These are phyloP conservation scores for Verticillium isaacii DNA, from an alignment of 2,329 filamentous ascomycete genomes.

Conservation along the genomic window DNA sequence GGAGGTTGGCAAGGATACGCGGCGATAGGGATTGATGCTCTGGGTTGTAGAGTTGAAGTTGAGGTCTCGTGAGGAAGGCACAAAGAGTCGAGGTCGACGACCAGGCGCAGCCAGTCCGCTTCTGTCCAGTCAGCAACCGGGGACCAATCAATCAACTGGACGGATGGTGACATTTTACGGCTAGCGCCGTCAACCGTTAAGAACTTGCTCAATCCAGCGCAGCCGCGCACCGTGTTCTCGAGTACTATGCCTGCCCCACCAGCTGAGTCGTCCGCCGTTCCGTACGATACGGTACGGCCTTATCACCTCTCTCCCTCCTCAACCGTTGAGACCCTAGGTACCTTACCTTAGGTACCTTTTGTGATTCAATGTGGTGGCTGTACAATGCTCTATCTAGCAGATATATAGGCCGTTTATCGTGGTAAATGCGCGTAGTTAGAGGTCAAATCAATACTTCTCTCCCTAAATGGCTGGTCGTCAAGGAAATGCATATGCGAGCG, in stretches of 20 bases:
- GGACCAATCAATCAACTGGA: background rate
- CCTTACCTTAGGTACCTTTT: too few species aligned
- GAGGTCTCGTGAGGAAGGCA: background rate
- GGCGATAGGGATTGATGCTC: background rate
- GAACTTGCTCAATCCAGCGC: background rate
- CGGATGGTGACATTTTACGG: background rate
- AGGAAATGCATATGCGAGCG: too few species aligned
- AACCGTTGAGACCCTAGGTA: too few species aligned
- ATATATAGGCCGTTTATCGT: too few species aligned
- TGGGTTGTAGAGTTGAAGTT: background rate
- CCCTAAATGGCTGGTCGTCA: too few species aligned
- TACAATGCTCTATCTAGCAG: too few species aligned
- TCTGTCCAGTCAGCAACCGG: background rate
- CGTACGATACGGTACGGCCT: too few species aligned
- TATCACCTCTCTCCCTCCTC: too few species aligned
- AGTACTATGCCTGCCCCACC: background rate
- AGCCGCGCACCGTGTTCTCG: background rate
- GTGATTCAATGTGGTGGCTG: too few species aligned
- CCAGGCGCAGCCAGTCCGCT: background rate
- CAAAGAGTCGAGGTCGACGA: background rate
- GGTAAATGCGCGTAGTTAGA: too few species aligned
- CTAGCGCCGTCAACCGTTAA: background rate
- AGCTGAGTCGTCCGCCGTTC: background rate
- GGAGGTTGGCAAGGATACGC: background rate
- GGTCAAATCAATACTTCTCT: too few species aligned